These are phyloP conservation scores for Phallus indusiatus DNA, from an alignment of 768 basidiomycete genomes.

Conservation along the genomic window DNA sequence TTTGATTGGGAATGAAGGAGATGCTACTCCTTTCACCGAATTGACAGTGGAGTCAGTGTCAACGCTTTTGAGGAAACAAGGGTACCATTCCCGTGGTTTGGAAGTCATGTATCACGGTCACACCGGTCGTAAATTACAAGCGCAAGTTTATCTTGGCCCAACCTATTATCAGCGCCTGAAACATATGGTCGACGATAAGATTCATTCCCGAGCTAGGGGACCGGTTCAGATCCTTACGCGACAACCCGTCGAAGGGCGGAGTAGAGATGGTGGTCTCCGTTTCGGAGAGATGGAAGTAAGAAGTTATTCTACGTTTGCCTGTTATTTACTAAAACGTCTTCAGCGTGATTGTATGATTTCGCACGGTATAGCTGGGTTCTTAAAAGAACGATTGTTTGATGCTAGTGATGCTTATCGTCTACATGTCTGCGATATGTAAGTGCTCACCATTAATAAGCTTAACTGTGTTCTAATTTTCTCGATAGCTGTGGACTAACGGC, in stretches of 20 bases:
- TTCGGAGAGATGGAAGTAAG: slow-evolving; percentile 97
- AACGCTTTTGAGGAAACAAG: slow-evolving; percentile 74
- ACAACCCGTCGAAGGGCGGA: slow-evolving; percentile 97
- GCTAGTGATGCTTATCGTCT: slow-evolving; percentile 89
- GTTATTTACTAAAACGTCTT: not conserved
- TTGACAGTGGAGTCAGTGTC: slow-evolving; percentile 98
- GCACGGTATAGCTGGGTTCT: slow-evolving; percentile 95
- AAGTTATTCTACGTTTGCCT: not conserved
- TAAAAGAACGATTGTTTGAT: slow-evolving; percentile 95
- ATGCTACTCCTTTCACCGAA: slow-evolving; percentile 97
- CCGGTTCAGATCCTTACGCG: slow-evolving; percentile 96
- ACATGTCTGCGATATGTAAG: slow-evolving; percentile 94
- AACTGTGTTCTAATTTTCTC: slow-evolving; percentile 11
- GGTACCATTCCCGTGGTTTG: slow-evolving; percentile 94
- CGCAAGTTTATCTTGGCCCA: slow-evolving; percentile 96
- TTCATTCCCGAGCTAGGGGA: slow-evolving; percentile 93
- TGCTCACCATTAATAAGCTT: slow-evolving; percentile 12
- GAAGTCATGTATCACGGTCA: slow-evolving; percentile 99
- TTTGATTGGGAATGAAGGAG: slow-evolving; percentile 92
- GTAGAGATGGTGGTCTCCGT: slow-evolving; percentile 95
- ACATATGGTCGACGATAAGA: slow-evolving; percentile 99
- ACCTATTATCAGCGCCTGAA: slow-evolving; percentile 99
- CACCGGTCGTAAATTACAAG: slow-evolving; percentile 95
- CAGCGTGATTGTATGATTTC: slow-evolving; percentile 98
- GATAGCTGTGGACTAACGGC: slow-evolving; percentile 88